Base-by-base conservation (phyloP, 805 yeast species). In the Candida parachauliodes region DNA sequence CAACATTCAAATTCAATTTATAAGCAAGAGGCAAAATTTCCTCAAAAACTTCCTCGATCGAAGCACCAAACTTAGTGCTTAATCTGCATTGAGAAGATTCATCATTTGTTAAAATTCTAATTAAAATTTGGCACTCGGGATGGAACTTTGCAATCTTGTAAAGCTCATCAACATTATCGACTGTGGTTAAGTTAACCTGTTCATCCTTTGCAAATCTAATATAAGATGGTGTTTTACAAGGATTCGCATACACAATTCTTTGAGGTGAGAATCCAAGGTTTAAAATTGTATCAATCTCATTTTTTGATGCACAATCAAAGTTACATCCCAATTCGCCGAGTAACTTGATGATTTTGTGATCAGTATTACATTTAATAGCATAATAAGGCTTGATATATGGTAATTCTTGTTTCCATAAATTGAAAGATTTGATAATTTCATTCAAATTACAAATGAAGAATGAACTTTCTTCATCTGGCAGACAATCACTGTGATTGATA, bases 341-440 rank as follows among this genome's bases (percentile, higher is more conserved):
- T 20, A 72, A 58, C 34, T 63, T 54, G 45, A 91, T 57, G 9
- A 91, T 78, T 39, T 64, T 64, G 5, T 64, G 49, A 55, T 88
- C 81, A 26, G 88, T 83, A 68, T 91, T 91, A 66, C 98, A 91
- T 63, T 91, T 91, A 49, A 91, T 93, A 14, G 98, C 98, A 61
- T 89, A 91, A 54, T 74, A 82, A n/a, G 97, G 96, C 40, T 76
- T 74, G 25, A 91, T 81, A 30, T 80, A 67, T 15, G 96, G 95
- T 51, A 91, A 68, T 27, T 67, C 57, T 16, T 48, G 35, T 20
- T 57, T 54, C 97, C 98, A 91, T 28, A 76, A 65, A n/a, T 59
- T 45, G 43, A 71, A 72, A 38, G 88, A 71, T 41, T 81, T 71
- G 42, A 67, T 68, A 24, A 93, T 74, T 51, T 83, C 81, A 20